phyloP scores from a whole-genome alignment of 441 rosid genomes.

The Cnidoscolus chayamansa region DNA sequence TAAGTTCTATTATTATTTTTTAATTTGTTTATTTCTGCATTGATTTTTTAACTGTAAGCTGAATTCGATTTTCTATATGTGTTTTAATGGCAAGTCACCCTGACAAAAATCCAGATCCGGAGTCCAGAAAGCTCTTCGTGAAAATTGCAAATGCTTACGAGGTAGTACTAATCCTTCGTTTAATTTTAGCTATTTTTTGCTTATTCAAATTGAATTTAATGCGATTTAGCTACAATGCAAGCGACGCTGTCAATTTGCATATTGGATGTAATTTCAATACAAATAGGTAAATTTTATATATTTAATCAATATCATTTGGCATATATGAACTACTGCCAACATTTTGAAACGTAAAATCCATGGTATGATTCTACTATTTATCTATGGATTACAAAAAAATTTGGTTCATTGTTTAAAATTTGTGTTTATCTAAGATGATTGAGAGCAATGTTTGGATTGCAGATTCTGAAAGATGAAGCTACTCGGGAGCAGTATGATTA shows the following conservation, averaged over 20 bases:
- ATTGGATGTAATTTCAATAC: not conserved
- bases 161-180: slow-evolving; percentile 37
- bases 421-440: not conserved
- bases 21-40: slow-evolving; percentile 12
- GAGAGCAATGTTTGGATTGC: slow-evolving; percentile 20
- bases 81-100: slow-evolving; percentile 54
- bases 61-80: slow-evolving; percentile 1
- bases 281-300: not conserved
- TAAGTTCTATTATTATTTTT: slow-evolving; percentile 29
- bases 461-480: slow-evolving; percentile 93
- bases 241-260: not conserved
- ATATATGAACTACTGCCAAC: not conserved
- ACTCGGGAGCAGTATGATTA: slow-evolving; percentile 88
- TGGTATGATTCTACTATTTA: too few species aligned
- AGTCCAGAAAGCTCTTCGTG: slow-evolving; percentile 77
- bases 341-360: not conserved
- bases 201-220: not conserved
- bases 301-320: not conserved
- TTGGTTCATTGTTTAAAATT: not conserved
- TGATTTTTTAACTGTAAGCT: slow-evolving; percentile 12
- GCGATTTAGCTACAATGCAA: not conserved
- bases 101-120: slow-evolving; percentile 96
- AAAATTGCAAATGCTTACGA: slow-evolving; percentile 96
- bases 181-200: not conserved
- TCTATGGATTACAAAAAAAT: not conserved